Evolutionary conservation across 2,329 filamentous ascomycete species (phyloP), one percentile per base, ranked within the genome.

Genomic region (Graphilbum fragrans): DNA sequence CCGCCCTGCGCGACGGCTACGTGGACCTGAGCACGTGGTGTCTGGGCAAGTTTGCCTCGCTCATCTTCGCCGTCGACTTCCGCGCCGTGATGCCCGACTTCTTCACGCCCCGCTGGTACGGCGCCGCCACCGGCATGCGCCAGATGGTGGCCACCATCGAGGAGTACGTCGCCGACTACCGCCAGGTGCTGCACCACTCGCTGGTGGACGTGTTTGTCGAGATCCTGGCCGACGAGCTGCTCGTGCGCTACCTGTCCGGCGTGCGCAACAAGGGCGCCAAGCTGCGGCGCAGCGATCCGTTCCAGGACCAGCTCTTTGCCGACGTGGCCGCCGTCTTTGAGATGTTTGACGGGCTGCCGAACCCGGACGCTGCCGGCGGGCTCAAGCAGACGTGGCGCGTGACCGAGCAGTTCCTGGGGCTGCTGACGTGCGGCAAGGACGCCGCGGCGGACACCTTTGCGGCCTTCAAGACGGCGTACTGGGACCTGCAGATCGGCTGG

Each of bases 21-120:
- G 85, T 98, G 40, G 92, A 98, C 64, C 76, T 95, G 44, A 86
- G 85, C 53, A 94, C 88, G 6, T 87, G 90, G 69, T 95, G 88
- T 64, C 85, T 96, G 55, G 77, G 77, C 52, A 80, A 82, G 51
- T 96, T 96, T 56, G 84, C 86, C 40, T 72, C 79, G 45, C 74
- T 96, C 44, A 82, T 98, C 56, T 94, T 98, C 66, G 70, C 76
- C 32, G 82, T 94, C 51, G 92, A 98, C 69, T 94, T 98, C 69
- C 74, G 73, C 48, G 59, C 77, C 21, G 86, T 93, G 31, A 78
- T 94, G 57, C 73, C 81, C 35, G 84, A 92, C 49, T 88, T 96
- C 65, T 98, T 96, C 67, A 95, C 88, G 0, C 70, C 78, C 9
- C 76, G 77, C 47, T 98, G 92, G 92, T 98, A 98, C 62, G 49